phyloP scores from a whole-genome alignment of 495 filamentous ascomycete species.

The Pyronema domesticum region DNA sequence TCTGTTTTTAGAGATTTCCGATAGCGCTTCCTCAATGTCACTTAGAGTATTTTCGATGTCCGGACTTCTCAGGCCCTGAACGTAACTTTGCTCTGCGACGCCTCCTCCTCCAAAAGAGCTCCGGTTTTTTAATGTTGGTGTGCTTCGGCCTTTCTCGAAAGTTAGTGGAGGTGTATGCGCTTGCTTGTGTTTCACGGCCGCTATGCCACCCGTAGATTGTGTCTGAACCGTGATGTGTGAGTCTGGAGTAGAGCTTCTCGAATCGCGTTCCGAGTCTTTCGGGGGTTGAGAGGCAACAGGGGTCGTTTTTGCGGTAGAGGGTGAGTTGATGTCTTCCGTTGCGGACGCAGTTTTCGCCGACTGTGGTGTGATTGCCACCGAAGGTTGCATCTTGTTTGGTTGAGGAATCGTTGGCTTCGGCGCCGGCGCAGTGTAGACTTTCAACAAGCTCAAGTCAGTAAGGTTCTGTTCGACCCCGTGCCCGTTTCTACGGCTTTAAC shows the following conservation, averaged over 20 bases:
- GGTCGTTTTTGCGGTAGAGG: slow-evolving; percentile 7
- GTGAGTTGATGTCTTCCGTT: neutral
- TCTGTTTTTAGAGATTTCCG: slow-evolving; percentile 42
- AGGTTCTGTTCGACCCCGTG: neutral
- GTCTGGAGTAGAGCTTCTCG: neutral
- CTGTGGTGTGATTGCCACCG: neutral
- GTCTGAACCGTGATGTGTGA: neutral
- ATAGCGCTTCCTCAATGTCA: slow-evolving; percentile 97
- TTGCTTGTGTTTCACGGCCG: neutral
- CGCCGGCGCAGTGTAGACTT: neutral
- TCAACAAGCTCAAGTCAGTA: neutral
- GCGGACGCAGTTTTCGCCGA: neutral
- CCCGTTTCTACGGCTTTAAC: neutral
- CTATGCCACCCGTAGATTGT: neutral
- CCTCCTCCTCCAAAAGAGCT: neutral
- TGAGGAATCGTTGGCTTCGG: neutral
- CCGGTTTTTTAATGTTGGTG: slow-evolving; percentile 7
- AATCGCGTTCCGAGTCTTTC: neutral
- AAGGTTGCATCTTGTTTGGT: neutral
- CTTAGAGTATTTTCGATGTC: slow-evolving; percentile 94
- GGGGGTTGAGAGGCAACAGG: neutral
- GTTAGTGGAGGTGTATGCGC: slow-evolving; percentile 16
- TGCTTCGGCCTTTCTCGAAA: slow-evolving; percentile 16
- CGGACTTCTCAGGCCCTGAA: slow-evolving; percentile 42
- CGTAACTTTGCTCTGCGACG: slow-evolving; percentile 12